These are phyloP conservation scores for Gossypium davidsonii DNA, from an alignment of 441 rosid genomes.

Conservation along the genomic window DNA sequence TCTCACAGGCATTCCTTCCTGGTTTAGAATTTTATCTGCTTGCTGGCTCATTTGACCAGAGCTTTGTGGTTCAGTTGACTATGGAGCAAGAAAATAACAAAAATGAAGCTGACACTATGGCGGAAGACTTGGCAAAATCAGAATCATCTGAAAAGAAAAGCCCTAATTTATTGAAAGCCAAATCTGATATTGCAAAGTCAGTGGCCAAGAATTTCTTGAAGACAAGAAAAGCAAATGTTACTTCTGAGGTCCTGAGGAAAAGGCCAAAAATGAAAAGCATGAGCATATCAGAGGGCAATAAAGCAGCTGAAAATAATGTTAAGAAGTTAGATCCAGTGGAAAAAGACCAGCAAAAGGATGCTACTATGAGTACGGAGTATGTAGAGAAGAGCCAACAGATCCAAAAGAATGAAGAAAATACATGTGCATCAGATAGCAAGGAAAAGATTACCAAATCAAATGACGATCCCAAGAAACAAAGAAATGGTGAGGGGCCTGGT, in stretches of 20 bases:
- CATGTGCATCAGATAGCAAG: conserved; percentile 13
- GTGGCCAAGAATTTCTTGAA: conserved; percentile 22
- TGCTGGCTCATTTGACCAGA: background rate
- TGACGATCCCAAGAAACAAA: background rate
- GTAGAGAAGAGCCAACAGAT: conserved; percentile 13
- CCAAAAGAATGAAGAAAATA: conserved; percentile 18
- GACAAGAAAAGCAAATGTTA: conserved; percentile 21
- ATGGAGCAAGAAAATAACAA: conserved; percentile 31
- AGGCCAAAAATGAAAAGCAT: conserved; percentile 21
- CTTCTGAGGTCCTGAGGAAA: conserved; percentile 15
- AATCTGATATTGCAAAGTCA: conserved; percentile 34
- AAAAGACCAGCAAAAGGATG: conserved; percentile 20
- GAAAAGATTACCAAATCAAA: conserved; percentile 18
- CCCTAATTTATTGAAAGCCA: conserved; percentile 29
- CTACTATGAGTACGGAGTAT: background rate
- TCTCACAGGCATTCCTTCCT: background rate
- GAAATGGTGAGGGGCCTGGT: background rate
- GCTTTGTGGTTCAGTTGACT: conserved; percentile 2
- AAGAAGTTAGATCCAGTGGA: conserved; percentile 26
- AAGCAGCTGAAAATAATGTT: conserved; percentile 19
- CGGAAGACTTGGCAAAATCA: conserved; percentile 23
- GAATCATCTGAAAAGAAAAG: conserved; percentile 31
- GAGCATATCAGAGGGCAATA: conserved; percentile 4
- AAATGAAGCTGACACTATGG: conserved; percentile 16
- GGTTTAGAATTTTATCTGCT: background rate